Evolutionary conservation across 768 basidiomycete genomes (phyloP), one percentile per base, ranked within the genome.

Genomic region (Phylloporus rhodoxanthus): DNA sequence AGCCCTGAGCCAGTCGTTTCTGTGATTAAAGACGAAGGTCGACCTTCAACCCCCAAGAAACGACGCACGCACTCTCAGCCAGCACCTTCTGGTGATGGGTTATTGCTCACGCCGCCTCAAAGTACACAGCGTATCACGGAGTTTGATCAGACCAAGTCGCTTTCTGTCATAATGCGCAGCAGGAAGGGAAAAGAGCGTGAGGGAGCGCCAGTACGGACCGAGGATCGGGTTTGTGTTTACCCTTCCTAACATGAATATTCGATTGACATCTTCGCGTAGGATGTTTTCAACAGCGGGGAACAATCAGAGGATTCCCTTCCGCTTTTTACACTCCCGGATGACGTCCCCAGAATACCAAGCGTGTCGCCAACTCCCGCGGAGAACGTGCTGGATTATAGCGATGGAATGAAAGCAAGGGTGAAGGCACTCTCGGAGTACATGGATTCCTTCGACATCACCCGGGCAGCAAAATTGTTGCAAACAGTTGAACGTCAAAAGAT

Each of bases 151-250:
- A 40, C 37, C 4, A 15, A 23, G 30, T 26, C 43, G 8, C 29
- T 34, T 30, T 29, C 58, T 48, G 47, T 48, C 15, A 47, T 30
- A 23, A 33, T 21, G 14, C 50, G 44, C 28, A 67, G 48, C 45
- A 56, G 56, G 28, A 63, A 63, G 45, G 62, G 56, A 19, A 70
- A 68, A 43, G 67, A 55, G 40, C 62, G 64, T 15, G 61, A 57
- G 28, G 36, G 30, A 10, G 39, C 11, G 8, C 36, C 25, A 17
- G 44, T 29, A 9, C 44, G 21, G 23, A 36, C 26, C 25, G 36
- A 50, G 17, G 43, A 53, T 13, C 49, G 44, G 50, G 61, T 64
- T n/a, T 42, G 61, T 57, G 30, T 13, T 50, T 36, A 8, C 45
- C 46, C 8, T 25, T 52, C 32, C 13, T 1, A 23, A 4, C 11